These are phyloP conservation scores for Serendipita sp. DNA, from an alignment of 768 basidiomycete genomes.

Conservation along the genomic window DNA sequence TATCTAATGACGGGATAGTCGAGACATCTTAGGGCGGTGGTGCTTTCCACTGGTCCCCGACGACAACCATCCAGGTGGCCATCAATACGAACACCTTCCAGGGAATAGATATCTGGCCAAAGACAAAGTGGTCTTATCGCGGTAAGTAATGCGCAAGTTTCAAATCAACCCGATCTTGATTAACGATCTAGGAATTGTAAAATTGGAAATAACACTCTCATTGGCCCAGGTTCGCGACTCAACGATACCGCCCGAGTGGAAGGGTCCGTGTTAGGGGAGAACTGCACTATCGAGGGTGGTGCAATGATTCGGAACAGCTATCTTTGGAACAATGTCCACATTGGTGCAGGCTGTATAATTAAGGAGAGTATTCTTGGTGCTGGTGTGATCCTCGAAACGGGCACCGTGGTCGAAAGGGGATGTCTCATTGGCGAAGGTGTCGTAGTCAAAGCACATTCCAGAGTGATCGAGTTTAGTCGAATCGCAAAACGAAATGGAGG, in stretches of 20 bases:
- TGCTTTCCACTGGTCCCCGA: conserved; percentile 94
- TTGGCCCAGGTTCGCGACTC: conserved; percentile 63
- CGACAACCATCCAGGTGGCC: conserved; percentile 69
- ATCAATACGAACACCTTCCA: conserved; percentile 69
- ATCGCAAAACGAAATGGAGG: conserved; percentile 37
- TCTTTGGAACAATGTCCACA: conserved; percentile 59
- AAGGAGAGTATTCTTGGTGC: conserved; percentile 69
- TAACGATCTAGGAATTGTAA: conserved; percentile 49
- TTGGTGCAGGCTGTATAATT: conserved; percentile 58
- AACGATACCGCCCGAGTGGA: conserved; percentile 47
- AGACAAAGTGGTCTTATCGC: conserved; percentile 63
- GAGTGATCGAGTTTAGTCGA: conserved; percentile 50
- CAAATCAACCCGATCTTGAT: not conserved
- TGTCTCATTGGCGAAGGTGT: conserved; percentile 74
- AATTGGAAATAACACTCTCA: conserved; percentile 64
- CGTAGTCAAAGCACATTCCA: conserved; percentile 54
- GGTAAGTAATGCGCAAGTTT: conserved; percentile 32
- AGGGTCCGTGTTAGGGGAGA: conserved; percentile 62
- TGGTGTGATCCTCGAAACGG: conserved; percentile 53
- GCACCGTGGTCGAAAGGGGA: conserved; percentile 50
- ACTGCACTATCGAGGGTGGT: conserved; percentile 56
- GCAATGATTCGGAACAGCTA: conserved; percentile 60
- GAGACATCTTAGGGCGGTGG: conserved; percentile 79
- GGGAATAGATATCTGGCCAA: conserved; percentile 83
- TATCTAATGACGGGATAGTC: not conserved